A percentile compares a stretch with the other conserved stretches of the same genome.
These are phyloP conservation scores for Mychonastes homosphaera DNA, from an alignment of 139 green algal genomes.

Conservation along the genomic window DNA sequence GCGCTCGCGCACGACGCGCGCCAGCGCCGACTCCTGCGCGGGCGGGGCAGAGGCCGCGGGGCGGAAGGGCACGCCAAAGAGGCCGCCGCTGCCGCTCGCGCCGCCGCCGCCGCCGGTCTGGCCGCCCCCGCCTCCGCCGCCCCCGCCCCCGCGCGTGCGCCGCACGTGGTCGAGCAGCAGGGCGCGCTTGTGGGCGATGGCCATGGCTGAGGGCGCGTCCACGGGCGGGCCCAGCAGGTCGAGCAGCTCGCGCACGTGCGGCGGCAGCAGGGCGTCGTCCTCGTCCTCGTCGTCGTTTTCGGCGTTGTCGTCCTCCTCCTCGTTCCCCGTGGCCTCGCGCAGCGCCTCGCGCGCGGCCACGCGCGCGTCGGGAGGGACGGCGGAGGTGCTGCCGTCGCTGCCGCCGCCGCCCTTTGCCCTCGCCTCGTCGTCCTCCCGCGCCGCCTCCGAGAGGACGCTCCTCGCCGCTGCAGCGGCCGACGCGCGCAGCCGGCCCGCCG, in stretches of 20 bases:
- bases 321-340: neutral
- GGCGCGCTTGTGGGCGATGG: conserved; percentile 14
- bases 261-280: no score
- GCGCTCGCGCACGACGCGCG: neutral
- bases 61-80: no score
- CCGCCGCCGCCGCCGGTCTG: neutral
- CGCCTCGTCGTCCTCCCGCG: no score
- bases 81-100: neutral
- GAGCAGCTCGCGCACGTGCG: conserved; percentile 11
- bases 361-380: no score
- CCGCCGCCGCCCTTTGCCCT: no score
- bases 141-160: conserved; percentile 3
- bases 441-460: no score
- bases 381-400: no score
- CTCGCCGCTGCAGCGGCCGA: no score
- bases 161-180: conserved; percentile 14
- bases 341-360: no score
- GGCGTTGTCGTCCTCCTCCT: neutral
- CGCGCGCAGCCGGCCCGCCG: no score
- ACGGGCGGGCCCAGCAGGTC: conserved; percentile 2
- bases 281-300: conserved; percentile 3
- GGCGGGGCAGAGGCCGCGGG: neutral
- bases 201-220: conserved; percentile 11
- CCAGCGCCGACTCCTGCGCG: conserved; percentile 6
- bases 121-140: neutral